A percentile compares a stretch with the other conserved stretches of the same genome.
phyloP scores from a whole-genome alignment of 768 basidiomycete genomes.

The Kondoa subrosea region DNA sequence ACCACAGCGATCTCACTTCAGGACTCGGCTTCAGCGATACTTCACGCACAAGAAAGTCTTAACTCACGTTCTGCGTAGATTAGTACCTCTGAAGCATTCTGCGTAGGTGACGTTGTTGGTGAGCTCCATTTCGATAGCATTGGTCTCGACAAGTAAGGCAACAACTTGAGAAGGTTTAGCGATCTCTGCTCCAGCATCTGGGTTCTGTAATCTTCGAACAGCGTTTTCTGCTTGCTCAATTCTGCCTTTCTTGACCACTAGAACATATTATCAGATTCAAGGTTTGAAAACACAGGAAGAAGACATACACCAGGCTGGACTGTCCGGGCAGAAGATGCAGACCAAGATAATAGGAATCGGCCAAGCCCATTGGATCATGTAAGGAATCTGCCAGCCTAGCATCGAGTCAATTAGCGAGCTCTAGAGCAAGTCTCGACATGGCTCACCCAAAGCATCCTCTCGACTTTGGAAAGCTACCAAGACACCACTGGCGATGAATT shows the following conservation, averaged over 20 bases:
- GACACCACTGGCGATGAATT: constrained; percentile 18
- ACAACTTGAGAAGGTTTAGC: not conserved
- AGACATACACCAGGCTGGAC: constrained; percentile 4
- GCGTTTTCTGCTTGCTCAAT: not conserved
- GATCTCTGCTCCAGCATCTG: not conserved
- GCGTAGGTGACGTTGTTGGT: constrained; percentile 31
- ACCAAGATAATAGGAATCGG: constrained; percentile 30
- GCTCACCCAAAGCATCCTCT: not conserved
- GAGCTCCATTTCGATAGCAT: constrained; percentile 32
- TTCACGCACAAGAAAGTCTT: not conserved
- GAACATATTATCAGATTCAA: not conserved
- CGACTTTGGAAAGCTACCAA: constrained; percentile 8
- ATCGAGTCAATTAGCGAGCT: not conserved
- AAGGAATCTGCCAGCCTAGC: constrained; percentile 23
- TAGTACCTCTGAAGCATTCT: constrained; percentile 34
- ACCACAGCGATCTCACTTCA: constrained; percentile 38
- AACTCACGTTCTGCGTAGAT: constrained; percentile 23
- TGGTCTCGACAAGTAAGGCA: constrained; percentile 28
- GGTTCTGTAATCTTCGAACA: not conserved
- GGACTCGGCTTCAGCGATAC: not conserved
- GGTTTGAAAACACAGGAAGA: constrained; percentile 26
- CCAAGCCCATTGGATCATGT: constrained; percentile 30
- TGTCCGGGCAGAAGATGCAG: constrained; percentile 29
- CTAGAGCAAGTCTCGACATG: too few relatives aligned
- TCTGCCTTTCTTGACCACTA: not conserved